Base-by-base conservation (phyloP, 2,329 filamentous ascomycete species). In the Colletotrichum eremochloae region DNA sequence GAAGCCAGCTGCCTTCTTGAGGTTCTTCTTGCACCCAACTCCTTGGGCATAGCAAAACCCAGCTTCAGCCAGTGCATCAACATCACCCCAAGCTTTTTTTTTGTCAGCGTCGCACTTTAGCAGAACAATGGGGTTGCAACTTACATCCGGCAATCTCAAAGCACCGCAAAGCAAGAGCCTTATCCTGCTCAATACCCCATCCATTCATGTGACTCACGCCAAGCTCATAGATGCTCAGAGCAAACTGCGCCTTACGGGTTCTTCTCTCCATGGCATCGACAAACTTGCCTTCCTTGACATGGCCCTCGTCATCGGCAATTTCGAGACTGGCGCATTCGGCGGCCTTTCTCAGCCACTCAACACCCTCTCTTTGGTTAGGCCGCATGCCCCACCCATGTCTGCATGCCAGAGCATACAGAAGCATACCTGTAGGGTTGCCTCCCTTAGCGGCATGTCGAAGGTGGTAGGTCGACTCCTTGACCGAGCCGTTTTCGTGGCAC, bases 331-430 rank as follows among this genome's bases (percentile, higher is more conserved):
- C 94, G 66, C 89, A 92, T 78, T 98, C 94, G 11, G 96, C 95
- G 4, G 96, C 96, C 80, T 95, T 96, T 57, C 94, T 91, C 68
- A 99, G 85, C 96, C 96, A 99, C 76, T 92, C 89, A 0, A 98
- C 93, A 9, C 94, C 96, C 82, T 99, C 96, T 60, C 88, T 88
- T 78, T 94, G 94, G 80, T 97, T 98, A 9, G 94, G 90, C 12
- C 95, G 92, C 94, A 98, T 98, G 24, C 96, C 96, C 96, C 96
- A 99, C 61, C 96, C 96, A 79, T 99, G 96, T 62, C 96, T 90
- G 79, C 96, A 98, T 14, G 96, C 96, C 46, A 99, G 87, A 6
- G 96, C 96, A 81, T 98, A 99, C 42, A 98, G 87, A 15, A 99
- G 89, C 96, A 99, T 99, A 31, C 93, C 96, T 0, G 96, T 97